Evolutionary conservation across 352 stramenopile genomes (phyloP).

Genomic region (Globisporangium cederbergense): DNA sequence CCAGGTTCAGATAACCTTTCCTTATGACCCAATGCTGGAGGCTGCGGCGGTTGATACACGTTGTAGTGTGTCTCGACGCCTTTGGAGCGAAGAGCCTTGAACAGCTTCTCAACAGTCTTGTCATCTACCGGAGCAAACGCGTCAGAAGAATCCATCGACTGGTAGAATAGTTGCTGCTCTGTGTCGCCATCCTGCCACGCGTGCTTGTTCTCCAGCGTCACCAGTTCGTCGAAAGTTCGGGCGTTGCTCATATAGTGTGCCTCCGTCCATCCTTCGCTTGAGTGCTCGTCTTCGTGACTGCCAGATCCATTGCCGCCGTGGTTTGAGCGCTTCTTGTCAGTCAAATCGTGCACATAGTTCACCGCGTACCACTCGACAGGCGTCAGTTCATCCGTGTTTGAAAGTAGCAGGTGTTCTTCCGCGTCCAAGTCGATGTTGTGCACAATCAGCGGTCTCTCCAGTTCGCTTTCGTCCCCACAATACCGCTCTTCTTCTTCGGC

Average conservation of each 20-base stretch:
- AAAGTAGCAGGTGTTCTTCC: slow-evolving; percentile 77
- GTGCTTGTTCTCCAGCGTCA: slow-evolving; percentile 26
- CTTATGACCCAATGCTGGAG: slow-evolving; percentile 8
- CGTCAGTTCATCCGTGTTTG: slow-evolving; percentile 79
- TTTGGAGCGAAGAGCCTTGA: slow-evolving; percentile 46
- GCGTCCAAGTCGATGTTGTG: slow-evolving; percentile 69
- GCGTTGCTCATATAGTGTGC: slow-evolving; percentile 23
- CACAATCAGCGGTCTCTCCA: slow-evolving; percentile 47
- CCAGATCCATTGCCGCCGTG: slow-evolving; percentile 11
- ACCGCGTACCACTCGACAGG: slow-evolving; percentile 86
- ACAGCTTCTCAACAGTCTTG: slow-evolving; percentile 35
- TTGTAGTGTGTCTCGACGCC: slow-evolving; percentile 57
- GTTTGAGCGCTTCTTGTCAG: slow-evolving; percentile 47
- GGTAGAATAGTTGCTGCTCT: slow-evolving; percentile 39
- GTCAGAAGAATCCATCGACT: slow-evolving; percentile 12
- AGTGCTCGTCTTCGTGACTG: slow-evolving; percentile 21
- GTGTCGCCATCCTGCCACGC: slow-evolving; percentile 45
- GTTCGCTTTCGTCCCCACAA: slow-evolving; percentile 32
- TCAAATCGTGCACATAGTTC: slow-evolving; percentile 62
- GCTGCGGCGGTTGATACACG: slow-evolving; percentile 47
- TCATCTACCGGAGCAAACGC: slow-evolving; percentile 21
- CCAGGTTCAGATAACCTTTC: slow-evolving; percentile 28
- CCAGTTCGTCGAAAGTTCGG: slow-evolving; percentile 46
- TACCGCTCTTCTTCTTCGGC: slow-evolving; percentile 52
- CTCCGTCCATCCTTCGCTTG: slow-evolving; percentile 15